A percentile compares a stretch with the other conserved stretches of the same genome.
These are phyloP conservation scores for Scedosporium dehoogii DNA, from an alignment of 2,329 filamentous ascomycete species.

Conservation along the genomic window DNA sequence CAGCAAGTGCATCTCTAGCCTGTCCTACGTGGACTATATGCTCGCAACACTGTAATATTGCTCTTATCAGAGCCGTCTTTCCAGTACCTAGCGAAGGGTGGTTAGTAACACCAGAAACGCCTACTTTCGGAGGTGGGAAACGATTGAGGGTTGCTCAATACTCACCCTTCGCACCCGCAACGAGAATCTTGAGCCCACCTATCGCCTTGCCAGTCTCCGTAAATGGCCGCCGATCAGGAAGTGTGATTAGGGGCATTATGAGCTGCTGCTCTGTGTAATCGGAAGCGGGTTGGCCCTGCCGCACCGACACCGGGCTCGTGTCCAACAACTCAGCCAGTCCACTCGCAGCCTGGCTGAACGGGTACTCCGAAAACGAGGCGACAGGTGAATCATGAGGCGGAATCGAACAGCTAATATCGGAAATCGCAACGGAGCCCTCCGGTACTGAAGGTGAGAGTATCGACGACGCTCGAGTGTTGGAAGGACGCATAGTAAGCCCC, in stretches of 20 bases:
- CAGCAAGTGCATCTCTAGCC: not conserved
- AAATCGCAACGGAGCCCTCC: conserved; percentile 6
- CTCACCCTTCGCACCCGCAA: conserved; percentile 53
- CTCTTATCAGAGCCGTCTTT: conserved; percentile 82
- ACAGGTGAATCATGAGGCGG: conserved; percentile 43
- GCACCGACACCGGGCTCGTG: not conserved
- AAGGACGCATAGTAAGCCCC: conserved; percentile 3
- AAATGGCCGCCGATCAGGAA: conserved; percentile 83
- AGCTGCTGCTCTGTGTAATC: conserved; percentile 54
- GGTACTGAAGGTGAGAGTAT: not conserved
- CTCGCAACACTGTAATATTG: conserved; percentile 75
- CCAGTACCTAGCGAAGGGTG: conserved; percentile 51
- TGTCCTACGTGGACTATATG: conserved; percentile 92
- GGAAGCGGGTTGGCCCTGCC: conserved; percentile 10
- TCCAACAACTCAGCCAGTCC: conserved; percentile 24
- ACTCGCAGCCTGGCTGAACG: conserved; percentile 5
- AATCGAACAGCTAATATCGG: conserved; percentile 33
- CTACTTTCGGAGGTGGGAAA: not conserved
- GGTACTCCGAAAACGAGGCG: conserved; percentile 34
- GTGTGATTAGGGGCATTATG: conserved; percentile 94
- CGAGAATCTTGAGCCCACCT: conserved; percentile 79
- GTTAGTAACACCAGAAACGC: not conserved
- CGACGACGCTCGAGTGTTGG: not conserved
- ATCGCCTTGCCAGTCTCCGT: conserved; percentile 76
- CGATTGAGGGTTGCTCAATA: not conserved